Evolutionary conservation across 345 rosid species (phyloP).

Genomic region (Lenwebbia sp.): DNA sequence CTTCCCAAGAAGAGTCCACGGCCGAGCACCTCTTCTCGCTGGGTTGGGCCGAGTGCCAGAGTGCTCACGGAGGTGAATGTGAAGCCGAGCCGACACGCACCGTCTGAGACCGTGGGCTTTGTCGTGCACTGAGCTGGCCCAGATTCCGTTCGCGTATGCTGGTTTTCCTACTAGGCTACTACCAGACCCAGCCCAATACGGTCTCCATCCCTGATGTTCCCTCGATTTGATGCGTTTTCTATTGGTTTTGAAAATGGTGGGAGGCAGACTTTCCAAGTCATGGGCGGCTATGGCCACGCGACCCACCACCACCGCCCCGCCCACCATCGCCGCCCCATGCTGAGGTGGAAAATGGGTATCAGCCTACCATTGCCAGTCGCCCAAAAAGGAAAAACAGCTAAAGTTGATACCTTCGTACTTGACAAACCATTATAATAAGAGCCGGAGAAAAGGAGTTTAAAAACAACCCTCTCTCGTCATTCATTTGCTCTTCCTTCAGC

Average conservation of each 20-base stretch:
- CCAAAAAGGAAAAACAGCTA: neutral
- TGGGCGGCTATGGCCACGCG: neutral
- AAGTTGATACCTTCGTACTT: neutral
- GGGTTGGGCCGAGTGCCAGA: neutral
- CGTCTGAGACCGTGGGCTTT: neutral
- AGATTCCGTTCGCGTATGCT: neutral
- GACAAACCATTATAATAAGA: neutral
- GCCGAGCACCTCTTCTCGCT: neutral
- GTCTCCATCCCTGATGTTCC: neutral
- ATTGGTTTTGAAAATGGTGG: neutral
- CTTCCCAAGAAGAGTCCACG: neutral
- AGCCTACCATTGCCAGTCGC: neutral
- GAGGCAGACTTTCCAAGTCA: slow-evolving; percentile 1
- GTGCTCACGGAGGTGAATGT: neutral
- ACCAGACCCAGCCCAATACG: neutral
- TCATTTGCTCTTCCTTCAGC: neutral
- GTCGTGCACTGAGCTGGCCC: neutral
- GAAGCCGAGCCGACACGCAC: neutral
- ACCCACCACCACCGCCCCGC: neutral
- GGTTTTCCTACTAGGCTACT: neutral
- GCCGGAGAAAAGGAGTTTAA: neutral
- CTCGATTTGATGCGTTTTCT: neutral
- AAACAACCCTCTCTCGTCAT: neutral
- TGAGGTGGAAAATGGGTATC: neutral
- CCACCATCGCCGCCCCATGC: neutral